phyloP scores from a whole-genome alignment of 1,284 basidiomycete species.

The Malassezia restricta region DNA sequence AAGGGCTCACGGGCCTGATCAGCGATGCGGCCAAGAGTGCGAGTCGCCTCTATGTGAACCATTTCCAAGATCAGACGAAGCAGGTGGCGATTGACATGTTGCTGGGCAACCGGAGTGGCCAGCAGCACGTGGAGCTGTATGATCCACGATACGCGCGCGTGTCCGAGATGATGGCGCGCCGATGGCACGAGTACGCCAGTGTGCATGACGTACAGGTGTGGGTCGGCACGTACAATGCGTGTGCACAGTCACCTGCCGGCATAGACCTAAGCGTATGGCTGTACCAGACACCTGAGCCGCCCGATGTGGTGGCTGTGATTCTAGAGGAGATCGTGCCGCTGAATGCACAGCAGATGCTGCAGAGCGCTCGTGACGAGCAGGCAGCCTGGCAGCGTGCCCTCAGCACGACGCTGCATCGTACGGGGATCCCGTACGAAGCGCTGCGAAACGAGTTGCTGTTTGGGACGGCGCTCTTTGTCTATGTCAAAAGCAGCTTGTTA shows the following conservation, averaged over 20 bases:
- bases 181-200: slow-evolving; percentile 72
- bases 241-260: slow-evolving; percentile 56
- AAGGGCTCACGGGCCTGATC: slow-evolving; percentile 55
- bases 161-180: slow-evolving; percentile 51
- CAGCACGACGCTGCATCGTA: slow-evolving; percentile 58
- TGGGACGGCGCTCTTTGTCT: slow-evolving; percentile 76
- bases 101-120: slow-evolving; percentile 77
- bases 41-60: slow-evolving; percentile 75
- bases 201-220: slow-evolving; percentile 64
- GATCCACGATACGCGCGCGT: slow-evolving; percentile 82
- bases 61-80: slow-evolving; percentile 91
- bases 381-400: slow-evolving; percentile 68
- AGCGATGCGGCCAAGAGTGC: slow-evolving; percentile 88
- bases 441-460: slow-evolving; percentile 90
- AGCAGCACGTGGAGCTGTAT: slow-evolving; percentile 75
- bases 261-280: slow-evolving; percentile 82
- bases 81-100: slow-evolving; percentile 91
- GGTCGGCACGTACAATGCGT: slow-evolving; percentile 83
- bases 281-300: slow-evolving; percentile 55
- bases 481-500: slow-evolving; percentile 66
- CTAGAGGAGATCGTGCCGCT: slow-evolving; percentile 98
- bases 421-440: slow-evolving; percentile 56
- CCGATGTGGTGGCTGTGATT: slow-evolving; percentile 48
- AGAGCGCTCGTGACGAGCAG: slow-evolving; percentile 81
- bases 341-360: slow-evolving; percentile 80